Base-by-base conservation (phyloP, 1,284 basidiomycete genomes). In the Cerrena zonata region DNA sequence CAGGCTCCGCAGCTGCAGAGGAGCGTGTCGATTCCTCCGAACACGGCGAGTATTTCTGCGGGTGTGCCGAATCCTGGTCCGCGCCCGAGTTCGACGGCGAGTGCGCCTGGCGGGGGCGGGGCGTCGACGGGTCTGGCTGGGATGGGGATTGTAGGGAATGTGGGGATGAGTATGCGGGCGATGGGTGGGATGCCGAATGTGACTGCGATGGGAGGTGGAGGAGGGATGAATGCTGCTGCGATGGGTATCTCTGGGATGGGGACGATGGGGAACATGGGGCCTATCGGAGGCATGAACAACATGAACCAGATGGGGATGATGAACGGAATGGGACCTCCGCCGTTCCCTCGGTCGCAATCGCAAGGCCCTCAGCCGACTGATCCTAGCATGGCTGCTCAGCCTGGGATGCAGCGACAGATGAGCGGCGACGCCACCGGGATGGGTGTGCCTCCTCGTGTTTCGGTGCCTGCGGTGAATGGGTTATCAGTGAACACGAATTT, bases 241-340 rank as follows among this genome's bases (percentile, higher is more conserved):
- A 40, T 49, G 34, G 5, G 30, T 24, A 49, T 49, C 40, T 12
- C 22, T n/a, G 25, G 19, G 48, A 27, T 21, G 42, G n/a, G 41
- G 22, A 45, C 42, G 24, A 50, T 52, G 54, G 47, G 49, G 15
- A 30, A 18, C 19, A 45, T 45, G 24, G 44, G 44, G 3, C 18
- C 13, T 21, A 34, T 22, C 26, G 37, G 26, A 26, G 26, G 40
- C 24, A 37, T 45, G 47, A 49, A 22, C 27, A 44, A 44, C 42
- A 22, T 27, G 21, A 10, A 7, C 10, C 36, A 34, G 12, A 30
- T 18, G 46, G 42, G 26, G 27, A 59, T 24, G 57, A 56, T 57
- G 2, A 59, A 62, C 10, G 55, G 59, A 58, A 64, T 64, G 63
- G 61, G 61, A 24, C 63, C 62, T 13, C 61, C 63, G 36, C 49